A percentile compares a stretch with the other conserved stretches of the same genome.
These are phyloP conservation scores for Acacia crassicarpa DNA, from an alignment of 306 rosid genomes.

Conservation along the genomic window DNA sequence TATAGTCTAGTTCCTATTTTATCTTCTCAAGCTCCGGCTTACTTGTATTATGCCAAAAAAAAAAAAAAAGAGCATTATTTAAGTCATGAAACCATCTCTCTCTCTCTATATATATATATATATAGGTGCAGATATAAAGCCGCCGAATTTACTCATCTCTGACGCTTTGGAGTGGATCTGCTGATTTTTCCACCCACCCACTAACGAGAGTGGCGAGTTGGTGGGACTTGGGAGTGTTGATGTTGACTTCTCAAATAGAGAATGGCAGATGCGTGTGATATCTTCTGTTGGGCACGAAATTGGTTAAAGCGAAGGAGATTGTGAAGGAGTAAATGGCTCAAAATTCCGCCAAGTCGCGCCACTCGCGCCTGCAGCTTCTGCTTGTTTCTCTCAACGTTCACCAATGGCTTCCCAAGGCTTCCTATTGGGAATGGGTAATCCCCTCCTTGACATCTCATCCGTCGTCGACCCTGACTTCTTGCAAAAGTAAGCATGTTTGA, in stretches of 20 bases:
- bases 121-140: neutral
- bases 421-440: conserved; percentile 91
- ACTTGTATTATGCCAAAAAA: too few relatives aligned
- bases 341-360: neutral
- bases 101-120: too few relatives aligned
- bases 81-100: too few relatives aligned
- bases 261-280: neutral
- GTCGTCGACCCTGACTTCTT: conserved; percentile 72
- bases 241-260: neutral
- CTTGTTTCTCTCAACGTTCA: neutral
- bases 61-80: too few relatives aligned
- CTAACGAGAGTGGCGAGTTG: neutral
- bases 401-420: conserved; percentile 66
- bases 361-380: neutral
- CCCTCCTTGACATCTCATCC: conserved; percentile 88
- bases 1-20: too few relatives aligned
- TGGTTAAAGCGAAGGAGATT: neutral
- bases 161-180: neutral
- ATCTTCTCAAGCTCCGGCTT: too few relatives aligned
- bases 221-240: neutral
- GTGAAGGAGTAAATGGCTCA: neutral
- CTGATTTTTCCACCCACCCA: neutral
- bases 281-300: neutral
- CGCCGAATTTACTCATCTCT: neutral
- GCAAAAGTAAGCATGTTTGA: conserved; percentile 55